Percentiles rank a stretch among this genome's conserved stretches.
phyloP scores from a whole-genome alignment of 768 basidiomycete genomes.

The Cytidiella melzeri region DNA sequence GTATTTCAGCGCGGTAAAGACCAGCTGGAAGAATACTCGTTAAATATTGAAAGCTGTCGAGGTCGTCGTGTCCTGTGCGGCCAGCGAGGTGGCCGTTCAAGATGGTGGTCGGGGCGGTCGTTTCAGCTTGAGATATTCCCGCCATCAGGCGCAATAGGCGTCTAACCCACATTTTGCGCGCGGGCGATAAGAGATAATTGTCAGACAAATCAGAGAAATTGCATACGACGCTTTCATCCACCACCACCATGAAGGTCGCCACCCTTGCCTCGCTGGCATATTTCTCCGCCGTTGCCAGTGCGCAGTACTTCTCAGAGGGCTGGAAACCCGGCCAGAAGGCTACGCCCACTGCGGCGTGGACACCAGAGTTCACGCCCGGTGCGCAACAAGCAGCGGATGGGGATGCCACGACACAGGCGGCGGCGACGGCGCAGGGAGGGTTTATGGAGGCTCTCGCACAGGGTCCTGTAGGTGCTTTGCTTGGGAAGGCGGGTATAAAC shows the following conservation, averaged over 20 bases:
- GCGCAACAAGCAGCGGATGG: conserved; percentile 4
- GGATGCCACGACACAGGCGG: conserved; percentile 7
- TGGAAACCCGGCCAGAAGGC: conserved; percentile 71
- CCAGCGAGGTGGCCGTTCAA: too few species aligned
- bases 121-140: too few species aligned
- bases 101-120: too few species aligned
- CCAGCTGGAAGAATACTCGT: too few species aligned
- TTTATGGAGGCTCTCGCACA: conserved; percentile 32
- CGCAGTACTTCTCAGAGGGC: conserved; percentile 77
- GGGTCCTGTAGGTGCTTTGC: conserved; percentile 47
- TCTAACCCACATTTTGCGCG: not conserved
- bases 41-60: too few species aligned
- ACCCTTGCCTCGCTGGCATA: conserved; percentile 27
- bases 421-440: conserved; percentile 6
- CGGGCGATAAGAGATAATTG: not conserved
- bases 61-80: too few species aligned
- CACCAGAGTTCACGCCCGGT: not conserved
- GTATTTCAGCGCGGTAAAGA: too few species aligned
- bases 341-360: conserved; percentile 3
- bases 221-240: conserved; percentile 17
- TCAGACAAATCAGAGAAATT: not conserved
- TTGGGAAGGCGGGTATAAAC: conserved; percentile 62
- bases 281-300: conserved; percentile 32
- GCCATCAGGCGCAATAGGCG: not conserved
- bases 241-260: conserved; percentile 47